Evolutionary conservation across 441 rosid genomes (phyloP).

Genomic region (Adansonia gregorii): DNA sequence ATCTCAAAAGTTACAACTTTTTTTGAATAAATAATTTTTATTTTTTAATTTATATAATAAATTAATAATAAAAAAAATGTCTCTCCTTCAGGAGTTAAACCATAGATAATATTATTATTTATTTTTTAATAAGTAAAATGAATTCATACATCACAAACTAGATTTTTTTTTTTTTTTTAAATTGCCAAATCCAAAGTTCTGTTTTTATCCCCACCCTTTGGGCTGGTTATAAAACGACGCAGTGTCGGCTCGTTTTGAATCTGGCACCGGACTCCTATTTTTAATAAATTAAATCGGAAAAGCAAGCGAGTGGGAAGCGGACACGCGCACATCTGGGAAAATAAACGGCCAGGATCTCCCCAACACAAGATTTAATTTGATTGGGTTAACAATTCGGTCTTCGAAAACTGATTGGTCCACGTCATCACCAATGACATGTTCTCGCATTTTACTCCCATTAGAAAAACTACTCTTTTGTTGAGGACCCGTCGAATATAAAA

Average conservation of each 20-base stretch:
- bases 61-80: too few species aligned
- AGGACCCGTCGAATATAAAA: constrained; percentile 24
- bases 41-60: too few species aligned
- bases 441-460: constrained; percentile 6
- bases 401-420: constrained; percentile 58
- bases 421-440: constrained; percentile 57
- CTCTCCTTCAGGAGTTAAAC: too few species aligned
- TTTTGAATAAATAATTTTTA: too few species aligned
- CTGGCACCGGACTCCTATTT: not conserved
- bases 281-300: not conserved
- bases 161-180: too few species aligned
- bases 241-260: not conserved
- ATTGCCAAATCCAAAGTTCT: too few species aligned
- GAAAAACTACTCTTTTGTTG: constrained; percentile 1
- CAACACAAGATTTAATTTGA: constrained; percentile 49
- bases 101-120: too few species aligned
- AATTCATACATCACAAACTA: too few species aligned
- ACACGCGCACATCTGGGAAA: constrained; percentile 27
- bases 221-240: not conserved
- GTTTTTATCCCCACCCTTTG: not conserved
- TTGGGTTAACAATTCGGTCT: constrained; percentile 40
- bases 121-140: too few species aligned
- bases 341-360: constrained; percentile 49
- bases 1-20: too few species aligned
- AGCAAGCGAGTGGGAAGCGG: not conserved